Conservation (phyloP, 495 filamentous ascomycete genomes). For the Xylaria acuta region DNA sequence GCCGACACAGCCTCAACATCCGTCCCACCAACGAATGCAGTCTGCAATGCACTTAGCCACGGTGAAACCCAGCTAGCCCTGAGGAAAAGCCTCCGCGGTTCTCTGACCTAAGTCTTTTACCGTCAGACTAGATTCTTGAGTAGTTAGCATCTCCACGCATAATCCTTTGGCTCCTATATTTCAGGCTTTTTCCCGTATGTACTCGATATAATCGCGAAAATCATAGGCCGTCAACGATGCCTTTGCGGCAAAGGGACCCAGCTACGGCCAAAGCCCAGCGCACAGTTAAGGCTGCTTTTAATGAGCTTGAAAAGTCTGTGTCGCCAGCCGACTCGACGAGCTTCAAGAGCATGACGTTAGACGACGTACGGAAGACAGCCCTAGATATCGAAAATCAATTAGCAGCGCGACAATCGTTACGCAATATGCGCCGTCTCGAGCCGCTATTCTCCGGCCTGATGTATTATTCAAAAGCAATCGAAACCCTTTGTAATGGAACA, state of each 20-base stretch:
- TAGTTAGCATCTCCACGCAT: not conserved
- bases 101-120: not conserved
- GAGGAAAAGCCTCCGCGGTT: not conserved
- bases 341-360: constrained; percentile 42
- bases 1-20: constrained; percentile 3
- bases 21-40: not conserved
- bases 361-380: constrained; percentile 45
- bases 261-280: constrained; percentile 20
- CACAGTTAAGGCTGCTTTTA: constrained; percentile 38
- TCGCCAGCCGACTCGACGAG: constrained; percentile 34
- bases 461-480: constrained; percentile 48
- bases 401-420: constrained; percentile 41
- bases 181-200: not conserved
- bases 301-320: constrained; percentile 39
- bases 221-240: not conserved
- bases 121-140: not conserved
- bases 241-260: not conserved
- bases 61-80: not conserved
- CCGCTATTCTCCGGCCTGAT: constrained; percentile 48
- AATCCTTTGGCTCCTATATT: not conserved
- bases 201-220: not conserved
- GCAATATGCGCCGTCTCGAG: constrained; percentile 49
- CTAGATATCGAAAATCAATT: constrained; percentile 46
- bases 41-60: constrained; percentile 6
- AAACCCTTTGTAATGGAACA: constrained; percentile 53